These are phyloP conservation scores for Colletotrichum ledebouriae DNA, from an alignment of 2,329 filamentous ascomycete genomes.

Conservation along the genomic window DNA sequence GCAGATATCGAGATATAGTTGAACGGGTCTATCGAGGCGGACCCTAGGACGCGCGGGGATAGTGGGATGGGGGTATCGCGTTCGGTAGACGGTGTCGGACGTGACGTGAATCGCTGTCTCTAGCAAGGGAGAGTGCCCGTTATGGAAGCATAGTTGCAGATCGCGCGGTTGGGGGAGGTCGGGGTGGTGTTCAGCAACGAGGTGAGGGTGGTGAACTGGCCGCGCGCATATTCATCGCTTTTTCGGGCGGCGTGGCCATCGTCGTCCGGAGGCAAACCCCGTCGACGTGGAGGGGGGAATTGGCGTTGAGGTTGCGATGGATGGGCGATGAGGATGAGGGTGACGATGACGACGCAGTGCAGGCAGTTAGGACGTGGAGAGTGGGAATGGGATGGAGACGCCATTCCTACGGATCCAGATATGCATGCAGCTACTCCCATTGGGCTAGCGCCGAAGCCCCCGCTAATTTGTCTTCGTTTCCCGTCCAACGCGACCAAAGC, in stretches of 20 bases:
- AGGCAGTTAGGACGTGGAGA: no score
- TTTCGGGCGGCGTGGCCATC: background rate
- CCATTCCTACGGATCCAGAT: no score
- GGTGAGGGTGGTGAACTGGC: conserved; percentile 5
- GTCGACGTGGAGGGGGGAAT: background rate
- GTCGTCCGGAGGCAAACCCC: background rate
- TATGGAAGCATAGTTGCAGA: background rate
- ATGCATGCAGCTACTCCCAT: no score
- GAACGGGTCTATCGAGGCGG: background rate
- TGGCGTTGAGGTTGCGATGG: background rate
- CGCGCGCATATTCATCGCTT: background rate
- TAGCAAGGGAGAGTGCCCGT: conserved; percentile 3
- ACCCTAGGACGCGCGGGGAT: conserved; percentile 4
- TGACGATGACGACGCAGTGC: background rate
- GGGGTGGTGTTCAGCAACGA: conserved; percentile 1
- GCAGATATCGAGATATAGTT: background rate
- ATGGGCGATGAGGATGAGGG: background rate
- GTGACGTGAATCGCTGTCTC: conserved; percentile 6
- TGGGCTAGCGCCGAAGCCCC: no score
- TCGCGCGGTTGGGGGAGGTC: background rate
- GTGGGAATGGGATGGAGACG: no score
- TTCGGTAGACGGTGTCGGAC: background rate
- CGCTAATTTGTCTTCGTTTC: no score
- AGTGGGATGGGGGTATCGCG: background rate
- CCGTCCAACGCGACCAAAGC: no score